Evolutionary conservation across 2,329 filamentous ascomycete genomes (phyloP), one percentile per base, ranked within the genome.

Genomic region (Graphilbum fragrans): DNA sequence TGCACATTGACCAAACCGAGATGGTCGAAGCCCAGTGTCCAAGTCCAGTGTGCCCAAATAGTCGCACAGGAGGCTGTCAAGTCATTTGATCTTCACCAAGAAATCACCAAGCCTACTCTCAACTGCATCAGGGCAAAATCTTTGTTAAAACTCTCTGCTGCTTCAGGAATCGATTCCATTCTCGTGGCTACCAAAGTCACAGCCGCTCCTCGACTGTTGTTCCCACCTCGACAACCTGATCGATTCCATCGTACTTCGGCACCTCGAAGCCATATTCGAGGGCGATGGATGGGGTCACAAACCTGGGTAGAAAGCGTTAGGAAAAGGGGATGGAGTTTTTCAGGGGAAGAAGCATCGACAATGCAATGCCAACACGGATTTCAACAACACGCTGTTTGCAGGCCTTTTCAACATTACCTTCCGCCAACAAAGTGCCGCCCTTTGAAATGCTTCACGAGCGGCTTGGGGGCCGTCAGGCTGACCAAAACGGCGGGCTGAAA

Each of bases 401-500:
- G n/a, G n/a, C n/a, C n/a, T n/a, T n/a, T n/a, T n/a, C n/a, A n/a
- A n/a, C n/a, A n/a, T 54, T 64, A 82, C 73, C 86, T 70, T 41
- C 92, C 92, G 8, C 92, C 92, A 42, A 98, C 61, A 55, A 96
- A 98, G 66, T 98, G 92, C 37, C 85, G 75, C 1, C 90, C 92
- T 47, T 68, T 77, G 59, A 94, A 98, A 58, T 78, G 77, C 59
- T 80, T 82, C 7, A 86, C 82, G 46, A 94, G 66, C 7, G 90
- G 90, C 63, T 98, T 98, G 3, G 92, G 87, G 10, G 92, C 92
- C 37, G 90, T 94, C 55, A 98, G 66, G 57, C 86, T 94, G 50
- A 98, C 79, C 44, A 98, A 66, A 18, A 80, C 79, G 27, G 72
- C 67, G 49, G 92, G 92, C 64, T 84, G 79, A 55, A 94, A 96